Base-by-base conservation (phyloP, 2,329 filamentous ascomycete genomes). In the Aspergillus ibericus region DNA sequence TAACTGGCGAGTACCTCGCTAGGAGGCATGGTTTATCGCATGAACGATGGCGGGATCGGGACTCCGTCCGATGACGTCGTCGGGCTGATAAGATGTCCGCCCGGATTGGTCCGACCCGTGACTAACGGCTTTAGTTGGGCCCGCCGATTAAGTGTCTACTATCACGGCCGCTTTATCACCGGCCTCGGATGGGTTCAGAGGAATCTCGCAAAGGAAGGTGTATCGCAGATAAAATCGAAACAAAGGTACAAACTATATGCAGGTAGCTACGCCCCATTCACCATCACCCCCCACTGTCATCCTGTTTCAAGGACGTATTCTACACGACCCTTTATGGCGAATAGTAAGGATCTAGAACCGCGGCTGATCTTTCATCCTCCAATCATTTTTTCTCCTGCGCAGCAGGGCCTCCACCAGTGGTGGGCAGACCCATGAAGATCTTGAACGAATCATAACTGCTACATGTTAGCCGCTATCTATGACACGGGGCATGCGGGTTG, bases 361-460 rank as follows among this genome's bases (percentile, higher is more conserved):
- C 40, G 47, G 20, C 36, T 22, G 32, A 44, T 29, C 40, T 25
- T 40, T 25, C 40, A 10, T 16, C 29, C 36, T 22, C 32, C 15
- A 35, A 18, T 55, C 54, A 58, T 46, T 62, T 61, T 58, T 70
- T 68, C 66, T 76, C 79, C 74, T 86, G 75, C 1, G 84, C 76
- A 9, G 82, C 80, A 25, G 82, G 78, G 8, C 81, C 77, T 44
- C 90, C 89, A 59, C 91, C 91, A 1, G 91, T 96, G 4, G 91
- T 95, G 2, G 91, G 91, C 54, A 96, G 77, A 42, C 91, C 90
- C 87, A 95, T 92, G 73, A 91, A 91, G 70, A 95, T 91, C 84
- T 95, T 93, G 83, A 93, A 93, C 66, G 89, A 92, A 70, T 93
- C 90, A 61, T 76, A 80, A 59, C 75, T 78, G 58, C n/a, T 32